Evolutionary conservation across 371 early-diverging fungal genomes (phyloP), one percentile per base, ranked within the genome.

Genomic region (Zancudomyces culisetae): DNA sequence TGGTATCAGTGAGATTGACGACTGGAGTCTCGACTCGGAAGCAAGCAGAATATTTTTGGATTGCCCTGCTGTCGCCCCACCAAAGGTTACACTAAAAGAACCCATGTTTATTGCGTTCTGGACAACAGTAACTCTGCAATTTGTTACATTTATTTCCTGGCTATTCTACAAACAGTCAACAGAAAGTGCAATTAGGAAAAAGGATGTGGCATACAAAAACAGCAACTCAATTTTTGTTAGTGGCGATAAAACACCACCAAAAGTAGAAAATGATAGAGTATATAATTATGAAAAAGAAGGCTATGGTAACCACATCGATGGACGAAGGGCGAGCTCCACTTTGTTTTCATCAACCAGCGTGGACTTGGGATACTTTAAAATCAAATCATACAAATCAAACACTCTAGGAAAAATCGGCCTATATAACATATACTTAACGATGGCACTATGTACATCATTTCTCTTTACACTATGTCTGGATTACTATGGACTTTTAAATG

Each of bases 31-130:
- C 18, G 39, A 51, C 39, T 56, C 54, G 35, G 27, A 39, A 22
- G 42, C 56, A 2, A 49, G 53, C 6, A 30, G 55, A 50, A 51
- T 66, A 41, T 64, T 60, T 59, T 42, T 65, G 4, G 55, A 53
- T 39, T 78, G 77, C 55, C 79, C 79, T 13, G 51, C 56, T 2
- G 53, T 65, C 4, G 71, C 72, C 18, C 60, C 62, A 3, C 72
- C 74, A 19, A 43, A 19, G 4, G 73, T 77, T 45, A 77, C 73
- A 3, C 77, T 58, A 29, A 56, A 49, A 1, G 80, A 80, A 49
- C 77, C 78, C 4, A 71, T 75, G 66, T 80, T 76, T 72, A 58
- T 76, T 23, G 64, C 68, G 18, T 69, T 73, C 4, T 78, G 73
- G 60, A 45, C 66, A 1, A 30, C 71, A 24, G 55, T 66, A n/a